These are phyloP conservation scores for Myriosclerotinia scirpicola DNA, from an alignment of 2,329 filamentous ascomycete genomes.

Conservation along the genomic window DNA sequence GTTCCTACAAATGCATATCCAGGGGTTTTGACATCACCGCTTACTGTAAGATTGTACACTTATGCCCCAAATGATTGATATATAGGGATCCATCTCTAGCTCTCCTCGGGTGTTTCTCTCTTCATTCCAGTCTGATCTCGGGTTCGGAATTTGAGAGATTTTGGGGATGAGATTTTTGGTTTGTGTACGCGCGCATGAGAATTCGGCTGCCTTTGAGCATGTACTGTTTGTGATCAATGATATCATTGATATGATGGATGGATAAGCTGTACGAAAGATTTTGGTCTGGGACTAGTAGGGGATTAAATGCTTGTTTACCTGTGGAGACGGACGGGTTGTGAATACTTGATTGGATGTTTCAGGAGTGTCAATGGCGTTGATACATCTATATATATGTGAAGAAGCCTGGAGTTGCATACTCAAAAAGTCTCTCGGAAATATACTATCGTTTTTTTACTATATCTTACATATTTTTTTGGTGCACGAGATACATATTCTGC, in stretches of 20 bases:
- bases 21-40: slow-evolving; percentile 15
- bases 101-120: neutral
- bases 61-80: neutral
- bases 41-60: slow-evolving; percentile 5
- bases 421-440: too few species aligned
- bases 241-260: neutral
- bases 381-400: neutral
- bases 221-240: neutral
- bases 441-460: neutral
- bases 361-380: neutral
- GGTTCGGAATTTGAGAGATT: neutral
- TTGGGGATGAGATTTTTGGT: neutral
- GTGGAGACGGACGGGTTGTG: neutral
- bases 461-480: neutral
- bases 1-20: neutral
- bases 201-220: neutral
- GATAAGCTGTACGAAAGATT: neutral
- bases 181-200: neutral
- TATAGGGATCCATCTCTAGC: neutral
- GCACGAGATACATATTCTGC: too few species aligned
- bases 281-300: neutral
- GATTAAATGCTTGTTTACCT: neutral
- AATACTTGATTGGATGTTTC: neutral
- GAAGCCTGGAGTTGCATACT: neutral
- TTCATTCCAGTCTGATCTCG: neutral